Conservation (phyloP, 1,139 yeast genomes). For the Taphrina communis region DNA sequence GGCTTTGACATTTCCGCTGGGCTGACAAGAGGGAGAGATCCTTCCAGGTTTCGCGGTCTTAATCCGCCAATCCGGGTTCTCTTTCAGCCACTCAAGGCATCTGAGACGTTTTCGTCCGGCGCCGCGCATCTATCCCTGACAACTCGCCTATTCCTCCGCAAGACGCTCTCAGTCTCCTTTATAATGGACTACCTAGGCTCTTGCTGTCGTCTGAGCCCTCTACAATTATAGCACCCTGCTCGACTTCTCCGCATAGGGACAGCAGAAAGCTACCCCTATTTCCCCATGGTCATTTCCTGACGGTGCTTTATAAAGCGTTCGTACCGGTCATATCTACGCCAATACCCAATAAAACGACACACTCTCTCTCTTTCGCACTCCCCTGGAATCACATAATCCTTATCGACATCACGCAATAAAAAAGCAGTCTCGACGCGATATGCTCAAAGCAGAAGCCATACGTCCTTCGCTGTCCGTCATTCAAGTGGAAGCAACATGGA, state of each 20-base stretch:
- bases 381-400: no score
- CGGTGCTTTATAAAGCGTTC: not conserved
- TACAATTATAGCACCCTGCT: no score
- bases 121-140: not conserved
- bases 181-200: no score
- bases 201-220: no score
- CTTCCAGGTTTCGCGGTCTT: no score
- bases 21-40: no score
- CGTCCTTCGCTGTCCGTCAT: constrained; percentile 14
- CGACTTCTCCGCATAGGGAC: no score
- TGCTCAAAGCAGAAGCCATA: constrained; percentile 5
- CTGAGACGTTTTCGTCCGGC: constrained; percentile 5
- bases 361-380: no score
- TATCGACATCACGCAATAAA: no score
- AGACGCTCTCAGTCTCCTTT: no score
- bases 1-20: no score
- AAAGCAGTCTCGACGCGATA: not conserved
- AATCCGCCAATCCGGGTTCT: not conserved
- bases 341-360: not conserved
- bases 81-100: not conserved
- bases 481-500: constrained; percentile 12
- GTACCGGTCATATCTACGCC: not conserved
- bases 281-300: not conserved
- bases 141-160: not conserved
- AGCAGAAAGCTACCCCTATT: no score